A percentile compares a stretch with the other conserved stretches of the same genome.
These are phyloP conservation scores for Golubevia sp. DNA, from an alignment of 1,284 basidiomycete species.

Conservation along the genomic window DNA sequence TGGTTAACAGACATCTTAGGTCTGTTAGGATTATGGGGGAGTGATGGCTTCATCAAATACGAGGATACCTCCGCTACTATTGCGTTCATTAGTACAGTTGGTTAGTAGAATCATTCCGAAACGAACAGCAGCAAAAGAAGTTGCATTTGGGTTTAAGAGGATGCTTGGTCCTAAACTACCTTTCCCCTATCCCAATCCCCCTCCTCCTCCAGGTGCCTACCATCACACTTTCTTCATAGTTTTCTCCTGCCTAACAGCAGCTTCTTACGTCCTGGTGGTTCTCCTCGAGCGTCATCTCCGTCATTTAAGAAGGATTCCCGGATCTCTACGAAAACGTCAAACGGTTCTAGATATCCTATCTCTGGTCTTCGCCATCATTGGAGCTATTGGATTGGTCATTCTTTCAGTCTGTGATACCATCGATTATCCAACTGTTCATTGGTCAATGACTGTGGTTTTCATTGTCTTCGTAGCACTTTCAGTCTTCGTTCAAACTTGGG, in stretches of 20 bases:
- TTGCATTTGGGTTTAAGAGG: too few relatives aligned
- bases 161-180: too few relatives aligned
- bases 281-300: constrained; percentile 39
- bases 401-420: constrained; percentile 37
- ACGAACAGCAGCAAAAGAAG: too few relatives aligned
- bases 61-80: constrained; percentile 22
- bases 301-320: constrained; percentile 33
- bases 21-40: constrained; percentile 33
- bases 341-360: constrained; percentile 33
- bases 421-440: constrained; percentile 37
- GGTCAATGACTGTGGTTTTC: constrained; percentile 47
- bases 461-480: constrained; percentile 38
- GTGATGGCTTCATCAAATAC: constrained; percentile 29
- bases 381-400: constrained; percentile 26
- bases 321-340: constrained; percentile 35
- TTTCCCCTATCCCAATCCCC: too few relatives aligned
- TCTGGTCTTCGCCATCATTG: constrained; percentile 38
- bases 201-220: too few relatives aligned
- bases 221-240: constrained; percentile 49
- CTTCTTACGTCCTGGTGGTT: constrained; percentile 36
- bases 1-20: constrained; percentile 43
- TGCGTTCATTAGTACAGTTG: constrained; percentile 47
- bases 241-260: constrained; percentile 31
- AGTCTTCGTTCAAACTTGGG: constrained; percentile 40
- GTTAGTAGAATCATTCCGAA: too few relatives aligned